Evolutionary conservation across 2,329 filamentous ascomycete genomes (phyloP).

Genomic region (Trichoderma koningii): DNA sequence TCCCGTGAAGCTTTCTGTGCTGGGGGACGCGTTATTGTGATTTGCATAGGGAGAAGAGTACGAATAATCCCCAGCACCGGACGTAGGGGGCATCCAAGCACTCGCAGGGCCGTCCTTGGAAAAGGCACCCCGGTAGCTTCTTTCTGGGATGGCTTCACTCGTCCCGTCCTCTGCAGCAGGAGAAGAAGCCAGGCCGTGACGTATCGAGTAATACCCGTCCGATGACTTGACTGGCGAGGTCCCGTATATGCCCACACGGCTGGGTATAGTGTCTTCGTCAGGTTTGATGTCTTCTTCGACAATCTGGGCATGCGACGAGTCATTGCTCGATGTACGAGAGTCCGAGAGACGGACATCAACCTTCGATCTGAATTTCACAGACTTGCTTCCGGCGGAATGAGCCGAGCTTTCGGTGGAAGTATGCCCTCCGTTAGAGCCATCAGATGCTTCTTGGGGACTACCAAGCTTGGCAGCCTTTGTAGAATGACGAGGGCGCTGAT

Average conservation of each 20-base stretch:
- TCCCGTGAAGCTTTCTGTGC: conserved; percentile 9
- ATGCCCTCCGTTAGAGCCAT: neutral
- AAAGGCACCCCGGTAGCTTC: conserved; percentile 17
- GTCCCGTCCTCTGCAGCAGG: neutral
- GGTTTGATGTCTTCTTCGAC: conserved; percentile 22
- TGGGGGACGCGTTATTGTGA: neutral
- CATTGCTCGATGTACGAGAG: conserved; percentile 27
- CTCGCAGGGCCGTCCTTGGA: conserved; percentile 10
- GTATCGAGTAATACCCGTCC: conserved; percentile 7
- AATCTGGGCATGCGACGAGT: conserved; percentile 2
- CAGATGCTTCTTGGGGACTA: conserved; percentile 3
- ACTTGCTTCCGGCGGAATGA: conserved; percentile 33
- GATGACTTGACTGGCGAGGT: conserved; percentile 17
- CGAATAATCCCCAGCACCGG: neutral
- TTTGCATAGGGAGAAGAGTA: neutral
- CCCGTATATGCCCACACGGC: conserved; percentile 14
- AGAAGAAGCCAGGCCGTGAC: neutral
- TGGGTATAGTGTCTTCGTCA: conserved; percentile 14
- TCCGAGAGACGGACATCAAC: conserved; percentile 31
- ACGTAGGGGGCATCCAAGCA: conserved; percentile 8
- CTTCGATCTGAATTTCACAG: conserved; percentile 34
- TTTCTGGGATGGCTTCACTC: neutral
- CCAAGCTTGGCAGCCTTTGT: neutral
- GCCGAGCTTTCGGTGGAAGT: conserved; percentile 28
- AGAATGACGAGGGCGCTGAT: neutral